phyloP scores from a whole-genome alignment of 371 early-diverging fungal species.

The Ecytonucleospora hepatopenaei region DNA sequence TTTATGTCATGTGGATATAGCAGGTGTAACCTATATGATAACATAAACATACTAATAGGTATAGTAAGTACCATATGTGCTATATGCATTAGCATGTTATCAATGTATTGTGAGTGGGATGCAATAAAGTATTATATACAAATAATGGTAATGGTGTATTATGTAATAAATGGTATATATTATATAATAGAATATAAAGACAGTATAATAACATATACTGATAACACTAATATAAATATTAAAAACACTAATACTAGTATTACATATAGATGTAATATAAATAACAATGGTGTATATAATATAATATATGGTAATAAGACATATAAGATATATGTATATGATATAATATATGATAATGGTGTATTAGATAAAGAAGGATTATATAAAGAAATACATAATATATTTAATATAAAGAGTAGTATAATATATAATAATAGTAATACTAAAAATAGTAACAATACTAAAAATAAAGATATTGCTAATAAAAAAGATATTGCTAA shows the following conservation, averaged over 20 bases:
- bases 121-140: conserved; percentile 20
- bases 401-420: too few species aligned
- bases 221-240: conserved; percentile 3
- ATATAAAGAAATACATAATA: conserved; percentile 26
- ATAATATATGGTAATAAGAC: conserved; percentile 23
- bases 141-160: conserved; percentile 17
- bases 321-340: conserved; percentile 34
- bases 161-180: conserved; percentile 26
- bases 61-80: conserved; percentile 23
- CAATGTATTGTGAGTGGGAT: conserved; percentile 31
- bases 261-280: conserved; percentile 8
- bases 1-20: conserved; percentile 17
- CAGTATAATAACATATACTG: too few species aligned
- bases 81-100: conserved; percentile 13
- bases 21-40: conserved; percentile 9
- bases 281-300: conserved; percentile 22
- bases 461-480: too few species aligned
- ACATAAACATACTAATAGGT: conserved; percentile 35
- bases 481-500: too few species aligned
- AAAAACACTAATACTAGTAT: not conserved
- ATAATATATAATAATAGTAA: too few species aligned
- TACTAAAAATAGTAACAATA: too few species aligned
- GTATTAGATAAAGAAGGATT: conserved; percentile 23
- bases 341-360: conserved; percentile 40
- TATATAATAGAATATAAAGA: conserved; percentile 14